Conservation (phyloP, 2,329 filamentous ascomycete genomes). For the Colletotrichum sansevieriae region DNA sequence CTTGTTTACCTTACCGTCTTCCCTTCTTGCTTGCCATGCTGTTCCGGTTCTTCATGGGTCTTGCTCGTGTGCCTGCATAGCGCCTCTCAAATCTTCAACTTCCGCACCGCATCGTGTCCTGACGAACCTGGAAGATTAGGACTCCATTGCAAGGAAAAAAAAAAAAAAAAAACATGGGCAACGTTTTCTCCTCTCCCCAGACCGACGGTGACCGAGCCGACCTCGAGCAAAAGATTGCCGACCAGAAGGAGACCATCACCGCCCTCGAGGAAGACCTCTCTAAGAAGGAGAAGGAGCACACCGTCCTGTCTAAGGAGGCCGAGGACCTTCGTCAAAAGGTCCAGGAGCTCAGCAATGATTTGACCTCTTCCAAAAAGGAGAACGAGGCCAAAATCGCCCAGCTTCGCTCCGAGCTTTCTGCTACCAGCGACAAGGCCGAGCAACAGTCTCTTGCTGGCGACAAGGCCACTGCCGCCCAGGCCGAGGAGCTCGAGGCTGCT, state of each 20-base stretch:
- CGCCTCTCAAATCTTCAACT: constrained; percentile 19
- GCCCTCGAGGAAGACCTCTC: constrained; percentile 50
- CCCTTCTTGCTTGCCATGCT: constrained; percentile 12
- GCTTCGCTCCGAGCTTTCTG: constrained; percentile 52
- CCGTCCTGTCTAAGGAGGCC: constrained; percentile 51
- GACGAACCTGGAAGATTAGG: constrained; percentile 13
- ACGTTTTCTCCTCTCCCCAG: constrained; percentile 54
- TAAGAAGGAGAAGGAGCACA: constrained; percentile 56
- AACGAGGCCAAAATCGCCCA: constrained; percentile 50
- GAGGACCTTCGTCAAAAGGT: constrained; percentile 56
- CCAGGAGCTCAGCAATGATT: constrained; percentile 50
- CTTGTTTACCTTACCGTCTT: constrained; percentile 22
- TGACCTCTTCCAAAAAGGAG: constrained; percentile 49
- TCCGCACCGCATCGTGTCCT: constrained; percentile 7
- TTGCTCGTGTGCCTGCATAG: constrained; percentile 26
- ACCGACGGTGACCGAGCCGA: constrained; percentile 49
- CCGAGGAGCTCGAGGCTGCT: constrained; percentile 42
- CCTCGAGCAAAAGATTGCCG: constrained; percentile 55
- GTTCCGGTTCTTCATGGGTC: constrained; percentile 29
- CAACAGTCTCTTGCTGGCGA: constrained; percentile 48
- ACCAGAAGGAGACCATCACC: constrained; percentile 53
- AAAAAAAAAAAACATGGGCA: constrained; percentile 50
- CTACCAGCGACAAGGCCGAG: constrained; percentile 42
- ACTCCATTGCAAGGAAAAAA: background rate
- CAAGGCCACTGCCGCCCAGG: constrained; percentile 43